phyloP scores from a whole-genome alignment of 2,329 filamentous ascomycete species.

The Immersiporthe knoxdaviesiana region DNA sequence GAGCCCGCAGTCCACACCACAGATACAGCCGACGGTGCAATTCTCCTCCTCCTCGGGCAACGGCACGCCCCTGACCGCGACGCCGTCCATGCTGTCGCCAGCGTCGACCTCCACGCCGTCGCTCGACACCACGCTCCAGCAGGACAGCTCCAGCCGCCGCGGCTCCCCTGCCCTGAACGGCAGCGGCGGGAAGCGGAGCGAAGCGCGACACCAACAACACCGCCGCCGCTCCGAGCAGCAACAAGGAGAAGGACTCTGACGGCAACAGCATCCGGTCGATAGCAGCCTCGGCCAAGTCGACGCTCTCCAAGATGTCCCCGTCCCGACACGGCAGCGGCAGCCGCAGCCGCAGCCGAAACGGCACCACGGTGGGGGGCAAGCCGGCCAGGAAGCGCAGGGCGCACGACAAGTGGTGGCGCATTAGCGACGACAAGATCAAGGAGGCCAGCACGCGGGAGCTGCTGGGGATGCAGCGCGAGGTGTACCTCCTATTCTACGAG shows the following conservation, averaged over 20 bases:
- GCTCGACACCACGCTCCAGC: conserved; percentile 23
- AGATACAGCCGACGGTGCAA: conserved; percentile 38
- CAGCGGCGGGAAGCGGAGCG: conserved; percentile 21
- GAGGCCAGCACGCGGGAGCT: conserved; percentile 93
- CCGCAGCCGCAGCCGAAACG: conserved; percentile 32
- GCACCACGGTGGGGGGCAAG: conserved; percentile 31
- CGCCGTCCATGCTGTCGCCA: conserved; percentile 49
- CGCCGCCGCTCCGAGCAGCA: conserved; percentile 33
- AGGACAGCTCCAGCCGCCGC: conserved; percentile 20
- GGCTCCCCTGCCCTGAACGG: conserved; percentile 22
- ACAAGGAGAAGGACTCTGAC: conserved; percentile 49
- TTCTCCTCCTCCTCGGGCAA: conserved; percentile 34
- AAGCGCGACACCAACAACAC: conserved; percentile 39
- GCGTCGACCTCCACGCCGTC: conserved; percentile 31
- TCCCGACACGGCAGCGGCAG: conserved; percentile 39
- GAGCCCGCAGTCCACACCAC: conserved; percentile 55
- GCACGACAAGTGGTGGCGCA: conserved; percentile 90
- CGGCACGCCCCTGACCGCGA: conserved; percentile 50
- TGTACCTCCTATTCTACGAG: conserved; percentile 96
- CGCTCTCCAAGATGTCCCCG: conserved; percentile 52
- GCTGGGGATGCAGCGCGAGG: conserved; percentile 89
- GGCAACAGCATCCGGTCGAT: conserved; percentile 59
- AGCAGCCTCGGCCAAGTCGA: conserved; percentile 59
- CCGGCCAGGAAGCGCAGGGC: conserved; percentile 53
- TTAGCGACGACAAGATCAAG: conserved; percentile 95